Percentiles rank a stretch among this genome's conserved stretches.
phyloP scores from a whole-genome alignment of 768 basidiomycete species.

The Mycena amicta region DNA sequence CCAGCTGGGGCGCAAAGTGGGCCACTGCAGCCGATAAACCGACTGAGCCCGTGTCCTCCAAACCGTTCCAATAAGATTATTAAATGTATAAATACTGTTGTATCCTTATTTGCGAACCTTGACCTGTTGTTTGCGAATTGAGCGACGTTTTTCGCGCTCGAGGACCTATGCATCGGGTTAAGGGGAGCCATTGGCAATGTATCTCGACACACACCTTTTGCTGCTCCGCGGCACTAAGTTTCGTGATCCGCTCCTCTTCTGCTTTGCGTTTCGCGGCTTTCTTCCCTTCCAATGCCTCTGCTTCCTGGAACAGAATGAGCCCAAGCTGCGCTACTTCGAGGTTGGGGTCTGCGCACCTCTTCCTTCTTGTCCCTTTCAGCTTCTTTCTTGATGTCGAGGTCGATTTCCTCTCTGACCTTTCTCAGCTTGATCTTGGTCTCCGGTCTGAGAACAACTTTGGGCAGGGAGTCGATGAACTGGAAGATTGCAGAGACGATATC shows the following conservation, averaged over 20 bases:
- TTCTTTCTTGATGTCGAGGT: slow-evolving; percentile 69
- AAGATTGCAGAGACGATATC: slow-evolving; percentile 71
- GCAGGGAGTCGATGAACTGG: slow-evolving; percentile 71
- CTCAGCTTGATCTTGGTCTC: slow-evolving; percentile 81
- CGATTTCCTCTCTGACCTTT: slow-evolving; percentile 72
- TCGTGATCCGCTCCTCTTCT: slow-evolving; percentile 72
- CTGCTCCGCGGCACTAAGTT: slow-evolving; percentile 78
- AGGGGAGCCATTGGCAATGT: too few relatives aligned
- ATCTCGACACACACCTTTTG: slow-evolving; percentile 71
- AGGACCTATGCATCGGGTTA: slow-evolving; percentile 60
- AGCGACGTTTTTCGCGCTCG: slow-evolving; percentile 78
- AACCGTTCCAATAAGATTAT: slow-evolving; percentile 8
- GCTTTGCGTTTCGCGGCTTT: slow-evolving; percentile 71
- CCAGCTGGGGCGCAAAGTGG: slow-evolving; percentile 74
- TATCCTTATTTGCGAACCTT: slow-evolving; percentile 55
- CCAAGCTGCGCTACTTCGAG: too few relatives aligned
- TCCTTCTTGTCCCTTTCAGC: slow-evolving; percentile 67
- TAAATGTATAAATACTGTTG: slow-evolving; percentile 16
- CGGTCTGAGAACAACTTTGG: slow-evolving; percentile 64
- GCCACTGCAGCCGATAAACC: slow-evolving; percentile 26
- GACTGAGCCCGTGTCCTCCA: not conserved
- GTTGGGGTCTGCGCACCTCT: slow-evolving; percentile 55
- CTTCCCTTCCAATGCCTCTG: slow-evolving; percentile 64
- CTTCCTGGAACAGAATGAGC: slow-evolving; percentile 31
- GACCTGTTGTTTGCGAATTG: slow-evolving; percentile 68